A percentile compares a stretch with the other conserved stretches of the same genome.
These are phyloP conservation scores for Kodamaea nitidulidarum DNA, from an alignment of 805 yeast genomes.

Conservation along the genomic window DNA sequence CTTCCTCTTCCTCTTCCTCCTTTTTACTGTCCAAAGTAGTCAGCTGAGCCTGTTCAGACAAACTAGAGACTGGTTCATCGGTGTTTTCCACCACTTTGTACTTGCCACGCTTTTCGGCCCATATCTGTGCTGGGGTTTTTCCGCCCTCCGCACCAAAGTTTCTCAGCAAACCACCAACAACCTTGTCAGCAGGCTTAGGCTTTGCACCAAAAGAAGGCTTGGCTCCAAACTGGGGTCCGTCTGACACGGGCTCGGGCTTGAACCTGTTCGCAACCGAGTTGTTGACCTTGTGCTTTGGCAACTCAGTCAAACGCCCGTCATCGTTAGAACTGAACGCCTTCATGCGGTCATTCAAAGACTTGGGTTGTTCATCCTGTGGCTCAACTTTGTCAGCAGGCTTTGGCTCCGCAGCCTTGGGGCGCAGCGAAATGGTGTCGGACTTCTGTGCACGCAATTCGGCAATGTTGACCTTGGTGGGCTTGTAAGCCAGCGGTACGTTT, in stretches of 20 bases:
- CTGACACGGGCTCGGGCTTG: slow-evolving; percentile 24
- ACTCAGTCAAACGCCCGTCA: slow-evolving; percentile 52
- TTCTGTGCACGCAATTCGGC: slow-evolving; percentile 49
- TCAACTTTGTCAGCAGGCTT: slow-evolving; percentile 17
- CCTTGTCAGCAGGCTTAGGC: slow-evolving; percentile 25
- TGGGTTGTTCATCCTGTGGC: slow-evolving; percentile 44
- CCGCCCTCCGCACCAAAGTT: slow-evolving; percentile 68
- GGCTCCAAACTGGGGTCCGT: slow-evolving; percentile 30
- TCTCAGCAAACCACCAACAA: slow-evolving; percentile 56
- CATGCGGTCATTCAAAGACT: slow-evolving; percentile 44
- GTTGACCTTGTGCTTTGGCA: slow-evolving; percentile 60
- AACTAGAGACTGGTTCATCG: slow-evolving; percentile 5
- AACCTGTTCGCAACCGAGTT: slow-evolving; percentile 50
- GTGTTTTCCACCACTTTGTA: slow-evolving; percentile 35
- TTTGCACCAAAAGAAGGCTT: slow-evolving; percentile 36
- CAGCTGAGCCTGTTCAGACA: slow-evolving; percentile 6
- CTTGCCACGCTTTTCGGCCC: slow-evolving; percentile 89
- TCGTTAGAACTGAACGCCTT: slow-evolving; percentile 38
- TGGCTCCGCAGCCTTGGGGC: slow-evolving; percentile 22
- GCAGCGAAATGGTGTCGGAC: slow-evolving; percentile 43
- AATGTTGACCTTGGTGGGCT: slow-evolving; percentile 61
- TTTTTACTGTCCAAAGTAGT: neutral
- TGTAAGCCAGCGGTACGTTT: slow-evolving; percentile 57
- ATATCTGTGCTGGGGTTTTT: slow-evolving; percentile 88
- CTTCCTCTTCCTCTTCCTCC: slow-evolving; percentile 19